Evolutionary conservation across 2,329 filamentous ascomycete species (phyloP), one percentile per base, ranked within the genome.

Genomic region (Calonectria honghensis): DNA sequence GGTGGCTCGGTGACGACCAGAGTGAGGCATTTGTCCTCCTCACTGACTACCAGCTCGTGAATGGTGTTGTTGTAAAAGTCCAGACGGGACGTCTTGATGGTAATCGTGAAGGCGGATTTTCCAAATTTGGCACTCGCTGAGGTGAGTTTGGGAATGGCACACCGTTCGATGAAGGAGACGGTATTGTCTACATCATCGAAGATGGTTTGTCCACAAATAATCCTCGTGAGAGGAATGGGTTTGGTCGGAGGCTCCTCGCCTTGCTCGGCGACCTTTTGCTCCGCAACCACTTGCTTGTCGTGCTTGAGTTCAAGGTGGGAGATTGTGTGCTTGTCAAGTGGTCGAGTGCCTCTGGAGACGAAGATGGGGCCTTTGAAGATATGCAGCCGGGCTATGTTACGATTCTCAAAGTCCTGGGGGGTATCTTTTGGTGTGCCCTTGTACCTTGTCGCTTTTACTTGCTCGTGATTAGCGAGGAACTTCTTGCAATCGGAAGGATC

Each of bases 1-100:
- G 91, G 91, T 1, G 90, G 86, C 37, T 89, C 87, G 27, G 80
- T 84, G 11, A 93, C 86, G 0, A 90, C 89, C 3, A 93, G 77
- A 0, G 88, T 89, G 20, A 92, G 79, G 0, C 85, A 83, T 74
- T 83, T 70, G 75, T 85, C 65, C 27, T 79, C 41, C 39, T 81
- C 81, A 82, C 77, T 85, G 78, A 83, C 80, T 2, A 90, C 82
- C 11, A 89, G 79, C 65, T 90, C 87, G 35, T 88, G 76, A 39
- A 91, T 87, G 2, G 85, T 89, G 27, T 86, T 85, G 48, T 89
- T 88, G 0, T 88, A 84, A 18, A 92, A 87, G 64, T 90, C 87
- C 41, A 92, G 83, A 5, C 85, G 74, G 91, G 82, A 7, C 85
- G 73, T 0, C 76, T 75, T 0, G 3, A 88, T 79, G 0, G 75